Base-by-base conservation (phyloP, 2,329 filamentous ascomycete species). In the Biscogniauxia mediterranea region DNA sequence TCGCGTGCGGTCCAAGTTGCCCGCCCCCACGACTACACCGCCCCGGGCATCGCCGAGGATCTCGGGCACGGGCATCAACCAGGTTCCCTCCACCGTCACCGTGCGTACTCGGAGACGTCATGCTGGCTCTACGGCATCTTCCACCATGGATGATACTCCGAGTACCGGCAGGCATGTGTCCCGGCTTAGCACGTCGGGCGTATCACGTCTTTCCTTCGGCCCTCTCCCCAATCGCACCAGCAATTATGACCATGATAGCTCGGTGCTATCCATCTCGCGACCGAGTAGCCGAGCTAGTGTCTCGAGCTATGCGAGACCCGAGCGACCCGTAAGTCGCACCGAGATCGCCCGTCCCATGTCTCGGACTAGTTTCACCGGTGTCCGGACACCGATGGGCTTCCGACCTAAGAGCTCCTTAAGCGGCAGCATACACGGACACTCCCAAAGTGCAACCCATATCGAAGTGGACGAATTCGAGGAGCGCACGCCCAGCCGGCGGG, bases 1-100 rank as follows among this genome's bases (percentile, higher is more conserved):
- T 65, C 87, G 95, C 52, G 94, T 99, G 19, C 88, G 93, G 68
- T 97, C 94, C 49, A 97, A 95, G 77, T 85, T 99, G 20, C 95
- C 95, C 2, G 92, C 90, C 1, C 92, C 93, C 2, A 83, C 86
- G 7, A 83, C 81, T 58, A 95, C 90, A 0, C 93, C 93, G 4
- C 92, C 93, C 19, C 87, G 89, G 54, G 84, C 85, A 4, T 96
- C 93, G n/a, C 92, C 93, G 21, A 85, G 91, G 57, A 74, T 76
- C 1, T 80, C 78, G 4, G 69, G 77, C 13, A 69, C 77, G 25
- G 79, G 78, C 25, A 71, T 70, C 38, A 70, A 73, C 62, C 70
- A 70, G 57, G 75, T 87, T 55, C 85, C 86, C 53, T 78, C 85
- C 3, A 83, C 83, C 56, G 80, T 88, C 68, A 88, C 86, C 28